Evolutionary conservation across 441 rosid genomes (phyloP).

Genomic region (Erodium texanum): DNA sequence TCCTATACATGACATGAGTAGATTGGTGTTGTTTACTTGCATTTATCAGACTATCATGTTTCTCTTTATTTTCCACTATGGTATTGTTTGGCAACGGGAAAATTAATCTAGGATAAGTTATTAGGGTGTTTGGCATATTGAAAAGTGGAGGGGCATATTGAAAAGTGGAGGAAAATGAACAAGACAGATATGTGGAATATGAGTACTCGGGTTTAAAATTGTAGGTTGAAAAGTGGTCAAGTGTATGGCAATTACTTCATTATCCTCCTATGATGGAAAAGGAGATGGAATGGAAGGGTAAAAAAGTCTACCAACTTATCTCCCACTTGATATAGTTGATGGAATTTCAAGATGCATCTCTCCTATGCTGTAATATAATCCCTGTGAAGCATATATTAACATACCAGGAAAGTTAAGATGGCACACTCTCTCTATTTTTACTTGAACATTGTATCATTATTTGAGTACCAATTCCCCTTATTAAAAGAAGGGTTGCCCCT

Average conservation of each 20-base stretch:
- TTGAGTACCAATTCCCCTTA: background rate
- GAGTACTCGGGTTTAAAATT: background rate
- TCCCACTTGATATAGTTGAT: background rate
- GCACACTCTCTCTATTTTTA: too few species aligned
- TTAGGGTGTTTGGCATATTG: background rate
- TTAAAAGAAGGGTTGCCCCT: background rate
- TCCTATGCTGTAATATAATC: background rate
- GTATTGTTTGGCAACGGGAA: background rate
- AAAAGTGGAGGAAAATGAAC: background rate
- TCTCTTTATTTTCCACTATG: background rate
- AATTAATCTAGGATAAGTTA: background rate
- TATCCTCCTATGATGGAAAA: background rate
- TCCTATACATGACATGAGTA: too few species aligned
- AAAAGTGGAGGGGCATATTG: background rate
- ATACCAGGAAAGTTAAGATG: too few species aligned
- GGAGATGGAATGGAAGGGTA: background rate
- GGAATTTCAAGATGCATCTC: background rate
- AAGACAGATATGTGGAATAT: background rate
- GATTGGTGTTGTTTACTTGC: background rate
- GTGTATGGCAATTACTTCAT: background rate
- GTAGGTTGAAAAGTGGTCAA: background rate
- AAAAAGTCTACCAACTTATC: background rate
- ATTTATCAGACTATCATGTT: background rate
- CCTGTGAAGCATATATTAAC: too few species aligned
- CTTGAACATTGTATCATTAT: background rate